Conservation (phyloP, 1,284 basidiomycete species). For the Ganoderma lingzhi region DNA sequence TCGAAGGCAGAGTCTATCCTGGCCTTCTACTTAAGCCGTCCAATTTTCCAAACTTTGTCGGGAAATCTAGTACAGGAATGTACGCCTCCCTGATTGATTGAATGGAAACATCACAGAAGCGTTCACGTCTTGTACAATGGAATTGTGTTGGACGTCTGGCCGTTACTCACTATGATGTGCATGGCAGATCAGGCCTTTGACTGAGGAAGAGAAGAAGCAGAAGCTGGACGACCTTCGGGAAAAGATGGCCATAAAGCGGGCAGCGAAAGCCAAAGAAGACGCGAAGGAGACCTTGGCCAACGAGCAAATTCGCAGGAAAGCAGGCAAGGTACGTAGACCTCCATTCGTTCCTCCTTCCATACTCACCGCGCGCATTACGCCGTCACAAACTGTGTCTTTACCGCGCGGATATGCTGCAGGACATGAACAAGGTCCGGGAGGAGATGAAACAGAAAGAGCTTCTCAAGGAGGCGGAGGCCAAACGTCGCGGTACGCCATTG, state of each 20-base stretch:
- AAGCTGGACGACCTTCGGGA: constrained; percentile 83
- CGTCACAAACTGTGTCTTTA: not conserved
- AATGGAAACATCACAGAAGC: not conserved
- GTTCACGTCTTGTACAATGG: not conserved
- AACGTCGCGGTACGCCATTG: constrained; percentile 67
- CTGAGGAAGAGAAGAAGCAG: constrained; percentile 92
- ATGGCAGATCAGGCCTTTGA: constrained; percentile 85
- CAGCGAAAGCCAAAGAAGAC: constrained; percentile 74
- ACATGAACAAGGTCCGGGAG: constrained; percentile 77
- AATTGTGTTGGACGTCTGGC: not conserved
- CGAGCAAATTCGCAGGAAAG: constrained; percentile 84
- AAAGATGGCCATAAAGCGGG: constrained; percentile 81
- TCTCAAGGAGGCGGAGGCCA: constrained; percentile 81
- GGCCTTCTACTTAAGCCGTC: not conserved
- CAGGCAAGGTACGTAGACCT: constrained; percentile 69
- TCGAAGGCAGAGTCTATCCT: not conserved
- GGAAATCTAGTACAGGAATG: not conserved
- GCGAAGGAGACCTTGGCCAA: constrained; percentile 78
- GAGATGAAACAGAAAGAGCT: constrained; percentile 83
- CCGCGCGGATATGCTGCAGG: constrained; percentile 49
- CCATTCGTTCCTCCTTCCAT: constrained; percentile 5
- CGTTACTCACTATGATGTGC: not conserved
- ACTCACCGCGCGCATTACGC: not conserved
- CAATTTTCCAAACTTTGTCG: not conserved
- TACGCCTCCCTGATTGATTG: not conserved